Evolutionary conservation across 352 stramenopile species (phyloP).

Genomic region (Phytophthora idaei): DNA sequence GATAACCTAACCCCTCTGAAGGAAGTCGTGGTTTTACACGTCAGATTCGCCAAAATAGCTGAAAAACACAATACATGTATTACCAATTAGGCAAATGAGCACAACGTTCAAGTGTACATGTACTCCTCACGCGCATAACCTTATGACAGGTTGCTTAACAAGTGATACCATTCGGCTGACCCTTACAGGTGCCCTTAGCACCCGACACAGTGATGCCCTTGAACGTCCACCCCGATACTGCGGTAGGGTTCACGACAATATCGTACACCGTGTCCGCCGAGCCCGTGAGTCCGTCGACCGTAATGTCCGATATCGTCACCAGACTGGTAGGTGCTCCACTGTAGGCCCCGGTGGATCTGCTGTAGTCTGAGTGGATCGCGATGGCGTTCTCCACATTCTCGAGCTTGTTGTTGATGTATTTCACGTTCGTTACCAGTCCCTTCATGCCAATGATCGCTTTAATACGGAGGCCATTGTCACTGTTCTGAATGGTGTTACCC

Average conservation of each 20-base stretch:
- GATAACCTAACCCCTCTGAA: no score
- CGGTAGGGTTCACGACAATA: conserved; percentile 22
- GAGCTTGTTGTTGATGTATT: conserved; percentile 23
- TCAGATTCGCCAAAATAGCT: no score
- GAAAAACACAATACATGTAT: no score
- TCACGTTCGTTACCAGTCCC: conserved; percentile 19
- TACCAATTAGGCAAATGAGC: no score
- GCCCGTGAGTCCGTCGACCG: conserved; percentile 23
- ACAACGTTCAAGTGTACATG: no score
- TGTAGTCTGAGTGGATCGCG: conserved; percentile 28
- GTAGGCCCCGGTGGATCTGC: conserved; percentile 13
- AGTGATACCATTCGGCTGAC: conserved; percentile 16
- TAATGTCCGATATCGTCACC: conserved; percentile 33
- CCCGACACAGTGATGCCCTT: conserved; percentile 22
- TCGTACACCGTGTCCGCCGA: conserved; percentile 25
- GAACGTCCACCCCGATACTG: conserved; percentile 28
- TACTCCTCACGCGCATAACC: no score
- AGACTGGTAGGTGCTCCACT: conserved; percentile 19
- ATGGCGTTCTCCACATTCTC: conserved; percentile 24
- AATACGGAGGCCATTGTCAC: conserved; percentile 30
- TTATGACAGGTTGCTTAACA: conserved; percentile 5
- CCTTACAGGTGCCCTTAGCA: conserved; percentile 24
- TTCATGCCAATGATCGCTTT: conserved; percentile 23
- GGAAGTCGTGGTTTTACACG: no score
- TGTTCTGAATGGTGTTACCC: conserved; percentile 33